phyloP scores from a whole-genome alignment of 1,284 basidiomycete species.

The Thecaphora thlaspeos region DNA sequence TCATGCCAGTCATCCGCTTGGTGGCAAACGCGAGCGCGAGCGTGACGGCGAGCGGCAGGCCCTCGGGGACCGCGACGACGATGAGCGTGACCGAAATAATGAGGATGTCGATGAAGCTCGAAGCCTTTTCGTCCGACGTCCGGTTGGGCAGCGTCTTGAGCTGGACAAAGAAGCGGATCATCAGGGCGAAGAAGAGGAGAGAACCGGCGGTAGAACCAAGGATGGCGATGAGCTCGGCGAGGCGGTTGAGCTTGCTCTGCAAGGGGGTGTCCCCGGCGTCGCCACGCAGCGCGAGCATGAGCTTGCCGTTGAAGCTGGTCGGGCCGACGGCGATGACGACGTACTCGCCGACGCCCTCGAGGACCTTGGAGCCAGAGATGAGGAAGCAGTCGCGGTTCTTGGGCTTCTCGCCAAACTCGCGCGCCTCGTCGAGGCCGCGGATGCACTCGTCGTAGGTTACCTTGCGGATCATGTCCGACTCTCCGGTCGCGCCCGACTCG shows the following conservation, averaged over 20 bases:
- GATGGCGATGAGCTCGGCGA: slow-evolving; percentile 93
- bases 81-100: slow-evolving; percentile 93
- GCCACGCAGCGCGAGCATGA: slow-evolving; percentile 64
- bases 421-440: slow-evolving; percentile 59
- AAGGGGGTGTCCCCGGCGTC: slow-evolving; percentile 78
- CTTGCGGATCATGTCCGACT: slow-evolving; percentile 93
- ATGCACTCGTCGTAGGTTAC: slow-evolving; percentile 75
- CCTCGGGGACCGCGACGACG: slow-evolving; percentile 96
- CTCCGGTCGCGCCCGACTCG: slow-evolving; percentile 93
- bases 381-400: slow-evolving; percentile 86
- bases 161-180: slow-evolving; percentile 92
- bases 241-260: slow-evolving; percentile 85
- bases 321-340: slow-evolving; percentile 88
- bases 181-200: slow-evolving; percentile 76
- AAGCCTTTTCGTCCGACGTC: slow-evolving; percentile 77
- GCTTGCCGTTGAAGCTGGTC: slow-evolving; percentile 89
- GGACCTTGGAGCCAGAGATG: slow-evolving; percentile 87
- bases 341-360: slow-evolving; percentile 91
- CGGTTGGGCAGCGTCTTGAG: slow-evolving; percentile 63
- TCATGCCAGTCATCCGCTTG: slow-evolving; percentile 92
- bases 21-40: slow-evolving; percentile 95
- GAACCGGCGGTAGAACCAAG: slow-evolving; percentile 79
- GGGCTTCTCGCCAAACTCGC: slow-evolving; percentile 52
- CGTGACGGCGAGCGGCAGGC: slow-evolving; percentile 91
- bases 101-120: slow-evolving; percentile 87